Conservation (phyloP, 345 rosid genomes). For the Citrus glauca region DNA sequence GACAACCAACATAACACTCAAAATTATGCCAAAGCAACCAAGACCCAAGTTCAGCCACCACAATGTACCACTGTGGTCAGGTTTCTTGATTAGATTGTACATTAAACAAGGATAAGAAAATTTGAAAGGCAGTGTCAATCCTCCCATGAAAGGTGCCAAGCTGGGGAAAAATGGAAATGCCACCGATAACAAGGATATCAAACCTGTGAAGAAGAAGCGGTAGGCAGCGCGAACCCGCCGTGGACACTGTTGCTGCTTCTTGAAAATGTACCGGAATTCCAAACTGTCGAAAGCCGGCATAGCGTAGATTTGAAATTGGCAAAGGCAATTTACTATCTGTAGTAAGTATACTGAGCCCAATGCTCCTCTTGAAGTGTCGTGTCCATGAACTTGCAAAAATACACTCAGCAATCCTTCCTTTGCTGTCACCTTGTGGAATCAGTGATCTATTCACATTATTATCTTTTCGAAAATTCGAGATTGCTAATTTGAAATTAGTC, state of each 20-base stretch:
- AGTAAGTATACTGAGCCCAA: conserved; percentile 23
- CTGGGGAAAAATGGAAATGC: conserved; percentile 15
- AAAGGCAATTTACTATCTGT: conserved; percentile 26
- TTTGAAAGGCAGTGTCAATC: too few relatives aligned
- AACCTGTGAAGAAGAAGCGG: conserved; percentile 27
- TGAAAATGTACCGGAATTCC: conserved; percentile 24
- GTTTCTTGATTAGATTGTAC: too few relatives aligned
- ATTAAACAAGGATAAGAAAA: too few relatives aligned
- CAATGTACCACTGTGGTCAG: too few relatives aligned
- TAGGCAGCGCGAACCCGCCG: conserved; percentile 22
- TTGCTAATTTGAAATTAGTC: too few relatives aligned
- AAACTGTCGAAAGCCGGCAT: conserved; percentile 57
- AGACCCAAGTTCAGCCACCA: too few relatives aligned
- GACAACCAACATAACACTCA: too few relatives aligned
- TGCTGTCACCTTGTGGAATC: too few relatives aligned
- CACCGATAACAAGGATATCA: conserved; percentile 35
- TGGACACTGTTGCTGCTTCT: conserved; percentile 21
- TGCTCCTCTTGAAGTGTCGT: conserved; percentile 20
- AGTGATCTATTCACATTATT: too few relatives aligned
- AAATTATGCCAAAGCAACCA: too few relatives aligned
- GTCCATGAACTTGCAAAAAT: conserved; percentile 19
- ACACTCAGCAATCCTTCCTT: conserved; percentile 20
- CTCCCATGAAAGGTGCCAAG: background rate
- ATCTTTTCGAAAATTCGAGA: too few relatives aligned
- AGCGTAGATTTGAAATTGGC: conserved; percentile 49